Percentiles rank a stretch among this genome's conserved stretches.
Conservation (phyloP, 2,329 filamentous ascomycete species). For the Dothideomycetes sp. region DNA sequence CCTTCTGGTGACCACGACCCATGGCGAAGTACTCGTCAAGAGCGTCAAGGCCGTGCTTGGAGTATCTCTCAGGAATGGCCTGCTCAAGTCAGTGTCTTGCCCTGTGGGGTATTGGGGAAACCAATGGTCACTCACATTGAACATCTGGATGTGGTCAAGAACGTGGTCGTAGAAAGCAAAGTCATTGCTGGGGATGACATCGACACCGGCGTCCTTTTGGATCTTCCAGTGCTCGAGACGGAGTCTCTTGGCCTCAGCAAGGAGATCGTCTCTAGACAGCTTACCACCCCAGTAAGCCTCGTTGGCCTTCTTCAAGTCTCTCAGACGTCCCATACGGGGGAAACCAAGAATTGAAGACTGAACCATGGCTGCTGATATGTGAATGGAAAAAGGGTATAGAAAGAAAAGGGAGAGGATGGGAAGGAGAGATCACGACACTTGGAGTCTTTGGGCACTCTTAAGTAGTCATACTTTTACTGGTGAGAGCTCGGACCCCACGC, state of each 20-base stretch:
- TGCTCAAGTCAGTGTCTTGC: constrained; percentile 28
- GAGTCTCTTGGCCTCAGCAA: constrained; percentile 92
- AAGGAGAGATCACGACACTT: no score
- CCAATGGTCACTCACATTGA: constrained; percentile 60
- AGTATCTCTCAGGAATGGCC: constrained; percentile 90
- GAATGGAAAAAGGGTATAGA: constrained; percentile 7
- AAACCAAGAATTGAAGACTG: constrained; percentile 80
- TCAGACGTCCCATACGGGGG: constrained; percentile 95
- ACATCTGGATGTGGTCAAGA: constrained; percentile 95
- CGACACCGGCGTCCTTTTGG: constrained; percentile 96
- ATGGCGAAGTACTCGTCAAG: constrained; percentile 99
- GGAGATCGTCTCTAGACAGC: constrained; percentile 80
- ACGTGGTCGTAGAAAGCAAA: constrained; percentile 98
- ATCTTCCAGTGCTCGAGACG: constrained; percentile 98
- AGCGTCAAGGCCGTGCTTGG: constrained; percentile 73
- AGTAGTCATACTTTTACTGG: no score
- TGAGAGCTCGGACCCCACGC: no score
- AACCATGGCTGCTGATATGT: constrained; percentile 33
- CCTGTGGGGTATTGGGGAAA: background rate
- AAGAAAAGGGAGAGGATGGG: constrained; percentile 11
- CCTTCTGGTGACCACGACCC: constrained; percentile 97
- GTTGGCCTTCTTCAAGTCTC: constrained; percentile 99
- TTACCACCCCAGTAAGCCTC: constrained; percentile 97
- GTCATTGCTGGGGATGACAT: constrained; percentile 98
- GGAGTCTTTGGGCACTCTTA: no score